phyloP scores from a whole-genome alignment of 1,284 basidiomycete genomes.

The Xerocomus nothofagi region DNA sequence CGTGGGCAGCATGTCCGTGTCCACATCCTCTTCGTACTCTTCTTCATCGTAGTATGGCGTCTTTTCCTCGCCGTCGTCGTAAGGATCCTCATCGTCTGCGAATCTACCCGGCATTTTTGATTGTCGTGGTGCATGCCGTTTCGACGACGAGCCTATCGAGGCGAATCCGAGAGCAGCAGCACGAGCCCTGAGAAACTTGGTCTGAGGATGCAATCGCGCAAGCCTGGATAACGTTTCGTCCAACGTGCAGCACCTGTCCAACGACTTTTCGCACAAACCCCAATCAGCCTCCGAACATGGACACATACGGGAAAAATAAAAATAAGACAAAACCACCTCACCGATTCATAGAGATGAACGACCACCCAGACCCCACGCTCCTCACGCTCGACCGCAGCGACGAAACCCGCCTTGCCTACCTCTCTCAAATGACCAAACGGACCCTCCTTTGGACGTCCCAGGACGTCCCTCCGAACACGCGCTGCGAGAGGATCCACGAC shows the following conservation, averaged over 20 bases:
- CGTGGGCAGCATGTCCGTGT: constrained; percentile 81
- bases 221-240: constrained; percentile 70
- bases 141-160: constrained; percentile 35
- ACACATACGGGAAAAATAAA: neutral
- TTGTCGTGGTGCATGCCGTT: constrained; percentile 15
- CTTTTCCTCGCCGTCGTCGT: constrained; percentile 33
- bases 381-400: constrained; percentile 76
- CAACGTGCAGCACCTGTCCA: constrained; percentile 70
- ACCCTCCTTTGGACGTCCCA: constrained; percentile 50
- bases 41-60: constrained; percentile 38
- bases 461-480: constrained; percentile 37
- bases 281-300: constrained; percentile 2
- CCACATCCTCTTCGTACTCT: constrained; percentile 50
- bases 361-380: constrained; percentile 72
- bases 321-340: constrained; percentile 39
- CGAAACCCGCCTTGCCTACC: constrained; percentile 72
- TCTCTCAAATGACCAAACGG: constrained; percentile 81
- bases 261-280: constrained; percentile 46
- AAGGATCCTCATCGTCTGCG: constrained; percentile 47
- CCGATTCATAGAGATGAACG: constrained; percentile 81
- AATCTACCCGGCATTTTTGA: constrained; percentile 31
- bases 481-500: constrained; percentile 4
- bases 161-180: constrained; percentile 80
- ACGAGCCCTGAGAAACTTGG: constrained; percentile 77
- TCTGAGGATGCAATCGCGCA: constrained; percentile 66